These are phyloP conservation scores for Phialophora tarda DNA, from an alignment of 2,329 filamentous ascomycete species.

Conservation along the genomic window DNA sequence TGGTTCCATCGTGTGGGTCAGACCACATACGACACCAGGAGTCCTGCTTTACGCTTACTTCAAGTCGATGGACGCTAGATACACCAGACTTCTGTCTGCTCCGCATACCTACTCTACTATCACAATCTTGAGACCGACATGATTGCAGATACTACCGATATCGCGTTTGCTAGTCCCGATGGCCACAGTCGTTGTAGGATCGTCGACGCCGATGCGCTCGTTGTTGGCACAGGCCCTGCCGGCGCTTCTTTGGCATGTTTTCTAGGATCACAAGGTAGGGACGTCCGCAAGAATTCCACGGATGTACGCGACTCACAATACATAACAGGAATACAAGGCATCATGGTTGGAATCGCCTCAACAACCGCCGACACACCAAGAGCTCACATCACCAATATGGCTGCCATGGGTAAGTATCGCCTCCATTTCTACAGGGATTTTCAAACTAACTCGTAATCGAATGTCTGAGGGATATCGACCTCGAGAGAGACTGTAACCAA, in stretches of 20 bases:
- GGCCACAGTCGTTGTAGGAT: not conserved
- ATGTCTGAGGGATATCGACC: constrained; percentile 9
- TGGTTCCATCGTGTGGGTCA: not conserved
- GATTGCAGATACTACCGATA: not conserved
- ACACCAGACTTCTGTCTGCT: not conserved
- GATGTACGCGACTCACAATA: not conserved
- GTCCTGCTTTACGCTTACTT: not conserved
- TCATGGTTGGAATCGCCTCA: not conserved
- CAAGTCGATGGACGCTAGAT: not conserved
- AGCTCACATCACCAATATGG: constrained; percentile 29
- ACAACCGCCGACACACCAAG: constrained; percentile 22
- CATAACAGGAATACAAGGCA: constrained; percentile 10
- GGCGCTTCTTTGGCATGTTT: constrained; percentile 50
- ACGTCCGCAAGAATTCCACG: not conserved
- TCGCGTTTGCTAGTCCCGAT: not conserved
- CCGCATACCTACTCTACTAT: not conserved
- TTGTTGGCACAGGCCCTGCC: constrained; percentile 58
- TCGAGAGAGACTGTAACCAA: constrained; percentile 39
- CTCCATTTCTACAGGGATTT: not conserved
- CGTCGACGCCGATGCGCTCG: constrained; percentile 16
- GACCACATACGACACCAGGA: not conserved
- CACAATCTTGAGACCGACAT: not conserved
- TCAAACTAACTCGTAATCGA: constrained; percentile 6
- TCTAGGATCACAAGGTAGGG: constrained; percentile 48
- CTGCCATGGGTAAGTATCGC: constrained; percentile 19